These are phyloP conservation scores for Porcisia deanei DNA, from an alignment of 208 protist species.

Conservation along the genomic window DNA sequence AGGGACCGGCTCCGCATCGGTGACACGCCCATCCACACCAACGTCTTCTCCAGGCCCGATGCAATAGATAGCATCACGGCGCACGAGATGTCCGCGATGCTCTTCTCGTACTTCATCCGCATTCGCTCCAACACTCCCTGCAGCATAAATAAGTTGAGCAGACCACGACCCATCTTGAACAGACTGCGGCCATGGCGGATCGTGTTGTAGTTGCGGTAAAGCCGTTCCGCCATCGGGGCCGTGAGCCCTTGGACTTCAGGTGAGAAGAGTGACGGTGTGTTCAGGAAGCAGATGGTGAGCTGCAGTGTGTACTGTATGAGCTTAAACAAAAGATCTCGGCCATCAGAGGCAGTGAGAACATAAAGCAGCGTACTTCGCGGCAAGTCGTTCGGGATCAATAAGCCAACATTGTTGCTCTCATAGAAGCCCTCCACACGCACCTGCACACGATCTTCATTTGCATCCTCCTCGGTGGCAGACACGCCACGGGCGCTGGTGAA, in stretches of 20 bases:
- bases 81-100: slow-evolving; percentile 16
- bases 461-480: slow-evolving; percentile 27
- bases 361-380: slow-evolving; percentile 82
- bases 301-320: slow-evolving; percentile 79
- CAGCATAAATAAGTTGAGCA: slow-evolving; percentile 78
- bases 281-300: slow-evolving; percentile 71
- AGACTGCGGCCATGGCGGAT: slow-evolving; percentile 85
- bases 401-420: slow-evolving; percentile 36
- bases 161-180: slow-evolving; percentile 83
- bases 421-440: slow-evolving; percentile 85
- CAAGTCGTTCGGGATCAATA: slow-evolving; percentile 82
- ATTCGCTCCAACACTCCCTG: slow-evolving; percentile 69
- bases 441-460: slow-evolving; percentile 64
- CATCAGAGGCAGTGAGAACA: slow-evolving; percentile 85
- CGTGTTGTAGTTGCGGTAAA: slow-evolving; percentile 84
- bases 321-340: slow-evolving; percentile 85
- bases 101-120: slow-evolving; percentile 53
- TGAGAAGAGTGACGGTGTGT: slow-evolving; percentile 67
- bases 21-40: slow-evolving; percentile 6
- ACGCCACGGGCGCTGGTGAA: slow-evolving; percentile 13
- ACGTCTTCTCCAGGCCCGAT: slow-evolving; percentile 13
- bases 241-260: slow-evolving; percentile 46
- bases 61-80: slow-evolving; percentile 32
- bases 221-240: slow-evolving; percentile 58
- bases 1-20: slow-evolving; percentile 10